These are phyloP conservation scores for Colletotrichum sp. DNA, from an alignment of 2,329 filamentous ascomycete species.

Conservation along the genomic window DNA sequence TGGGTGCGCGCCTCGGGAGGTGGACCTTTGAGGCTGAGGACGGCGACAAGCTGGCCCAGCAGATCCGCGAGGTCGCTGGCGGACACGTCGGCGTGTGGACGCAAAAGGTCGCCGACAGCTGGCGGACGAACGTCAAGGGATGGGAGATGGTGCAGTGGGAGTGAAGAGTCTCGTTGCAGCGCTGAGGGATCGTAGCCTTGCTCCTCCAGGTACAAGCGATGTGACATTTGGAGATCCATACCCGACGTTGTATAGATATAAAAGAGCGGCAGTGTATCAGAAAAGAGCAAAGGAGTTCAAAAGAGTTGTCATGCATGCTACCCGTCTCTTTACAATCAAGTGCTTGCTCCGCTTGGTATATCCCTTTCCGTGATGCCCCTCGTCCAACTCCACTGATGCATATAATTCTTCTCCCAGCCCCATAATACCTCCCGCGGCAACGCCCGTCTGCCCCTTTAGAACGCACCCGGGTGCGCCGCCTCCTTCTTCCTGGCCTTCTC, in stretches of 20 bases:
- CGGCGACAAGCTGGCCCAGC: slow-evolving; percentile 7
- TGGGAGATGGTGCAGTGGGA: slow-evolving; percentile 28
- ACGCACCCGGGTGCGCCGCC: background rate
- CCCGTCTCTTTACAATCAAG: background rate
- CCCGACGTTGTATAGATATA: background rate
- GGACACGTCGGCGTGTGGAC: slow-evolving; percentile 16
- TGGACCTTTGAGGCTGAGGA: slow-evolving; percentile 28
- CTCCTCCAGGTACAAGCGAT: background rate
- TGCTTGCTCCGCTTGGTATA: background rate
- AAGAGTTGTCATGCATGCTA: background rate
- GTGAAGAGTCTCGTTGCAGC: slow-evolving; percentile 1
- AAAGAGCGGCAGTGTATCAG: background rate
- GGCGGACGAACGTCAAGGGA: slow-evolving; percentile 26
- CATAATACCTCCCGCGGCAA: background rate
- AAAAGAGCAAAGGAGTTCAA: background rate
- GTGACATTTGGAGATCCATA: background rate
- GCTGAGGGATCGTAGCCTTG: background rate
- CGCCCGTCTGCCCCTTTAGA: background rate
- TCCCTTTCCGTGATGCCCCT: background rate
- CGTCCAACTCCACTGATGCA: background rate
- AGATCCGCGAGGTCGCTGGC: slow-evolving; percentile 8
- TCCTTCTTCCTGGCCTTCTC: slow-evolving; percentile 39
- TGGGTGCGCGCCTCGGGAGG: slow-evolving; percentile 27
- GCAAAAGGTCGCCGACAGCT: slow-evolving; percentile 24
- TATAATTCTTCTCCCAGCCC: background rate